A percentile compares a stretch with the other conserved stretches of the same genome.
phyloP scores from a whole-genome alignment of 352 stramenopile species.

The Pythium utonaiense region DNA sequence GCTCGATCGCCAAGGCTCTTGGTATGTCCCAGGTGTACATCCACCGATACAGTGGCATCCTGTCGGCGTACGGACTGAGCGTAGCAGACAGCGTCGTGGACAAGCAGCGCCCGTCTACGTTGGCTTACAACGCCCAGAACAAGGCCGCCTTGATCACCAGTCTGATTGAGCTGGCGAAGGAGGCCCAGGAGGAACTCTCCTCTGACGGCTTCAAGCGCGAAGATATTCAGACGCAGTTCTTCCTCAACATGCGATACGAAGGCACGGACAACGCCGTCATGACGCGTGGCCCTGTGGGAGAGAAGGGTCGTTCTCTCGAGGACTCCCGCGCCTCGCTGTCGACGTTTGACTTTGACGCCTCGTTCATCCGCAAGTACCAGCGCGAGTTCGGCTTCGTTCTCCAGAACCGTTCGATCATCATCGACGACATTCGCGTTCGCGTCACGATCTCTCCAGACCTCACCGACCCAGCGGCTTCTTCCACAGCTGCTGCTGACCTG shows the following conservation, averaged over 20 bases:
- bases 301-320: constrained; percentile 33
- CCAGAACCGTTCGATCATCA: constrained; percentile 88
- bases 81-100: constrained; percentile 97
- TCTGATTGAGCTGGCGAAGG: constrained; percentile 48
- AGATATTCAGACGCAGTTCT: constrained; percentile 93
- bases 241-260: constrained; percentile 98
- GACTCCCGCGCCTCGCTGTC: constrained; percentile 31
- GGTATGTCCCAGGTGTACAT: constrained; percentile 98
- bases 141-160: constrained; percentile 47
- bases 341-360: constrained; percentile 81
- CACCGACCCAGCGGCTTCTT: constrained; percentile 26
- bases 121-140: constrained; percentile 47
- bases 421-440: constrained; percentile 98
- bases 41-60: constrained; percentile 97
- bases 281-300: constrained; percentile 71
- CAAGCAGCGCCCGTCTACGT: constrained; percentile 90
- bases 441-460: constrained; percentile 87
- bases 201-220: constrained; percentile 83
- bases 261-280: constrained; percentile 98
- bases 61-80: constrained; percentile 97
- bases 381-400: constrained; percentile 98
- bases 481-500: constrained; percentile 11
- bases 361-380: constrained; percentile 93
- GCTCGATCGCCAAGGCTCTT: constrained; percentile 94
- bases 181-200: constrained; percentile 69